Base-by-base conservation (phyloP, 768 basidiomycete genomes). In the Lactarius tabidus region DNA sequence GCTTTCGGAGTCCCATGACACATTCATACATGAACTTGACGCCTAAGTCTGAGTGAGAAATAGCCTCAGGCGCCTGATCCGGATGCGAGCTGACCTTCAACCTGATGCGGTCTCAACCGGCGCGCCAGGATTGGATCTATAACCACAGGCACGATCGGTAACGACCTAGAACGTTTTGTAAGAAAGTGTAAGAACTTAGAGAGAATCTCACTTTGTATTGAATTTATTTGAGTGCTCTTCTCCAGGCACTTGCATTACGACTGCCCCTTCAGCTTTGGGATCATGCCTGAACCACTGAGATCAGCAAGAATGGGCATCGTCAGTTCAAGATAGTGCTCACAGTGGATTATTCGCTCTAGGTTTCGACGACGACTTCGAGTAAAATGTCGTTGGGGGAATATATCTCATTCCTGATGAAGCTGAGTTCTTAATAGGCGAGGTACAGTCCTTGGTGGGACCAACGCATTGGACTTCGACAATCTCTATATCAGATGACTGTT, bases 1-100 rank as follows among this genome's bases (percentile, higher is more conserved):
- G 91, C 74, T 87, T 90, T 60, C 91, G 83, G 71, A 97, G 78
- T 12, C 95, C 95, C 94, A 98, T 98, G 20, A 95, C 90, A 71
- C 89, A 93, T 72, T 95, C 93, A 72, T 99, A 99, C 79, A 99
- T 78, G 75, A 99, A 99, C 73, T 85, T 84, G 38, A 93, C 82
- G 35, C 92, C 89, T 89, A 62, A 6, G 1, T 18, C 62, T 15
- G 62, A 28, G 29, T 52, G 28, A 57, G 28, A 52, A 39, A 14
- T 41, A 33, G 45, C 39, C 20, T 3, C 59, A 28, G 23, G 55
- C 20, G 51, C 52, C 61, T 38, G 66, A 14, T 58, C 62, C 29
- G 15, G 66, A 28, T 26, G 48, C 52, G 23, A n/a, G 52, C 20
- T 10, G 14, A 84, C 94, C 95, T 81, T 97, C 95, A 54, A 83